A percentile compares a stretch with the other conserved stretches of the same genome.
phyloP scores from a whole-genome alignment of 2,329 filamentous ascomycete genomes.

The Ilyonectria destructans region DNA sequence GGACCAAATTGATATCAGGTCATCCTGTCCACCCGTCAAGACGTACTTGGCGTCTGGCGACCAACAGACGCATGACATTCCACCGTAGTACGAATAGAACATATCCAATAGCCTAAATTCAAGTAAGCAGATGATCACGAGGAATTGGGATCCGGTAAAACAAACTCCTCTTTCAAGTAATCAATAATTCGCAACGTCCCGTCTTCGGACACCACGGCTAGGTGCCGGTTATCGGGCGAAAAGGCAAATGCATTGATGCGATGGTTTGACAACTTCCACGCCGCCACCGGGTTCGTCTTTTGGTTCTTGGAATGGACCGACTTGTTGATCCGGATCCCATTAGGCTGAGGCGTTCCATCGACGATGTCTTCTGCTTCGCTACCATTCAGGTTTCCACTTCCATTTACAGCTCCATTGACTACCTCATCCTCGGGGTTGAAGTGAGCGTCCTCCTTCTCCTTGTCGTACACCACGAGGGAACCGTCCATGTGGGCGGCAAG shows the following conservation, averaged over 20 bases:
- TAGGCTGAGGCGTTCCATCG: constrained; percentile 54
- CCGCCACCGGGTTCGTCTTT: constrained; percentile 91
- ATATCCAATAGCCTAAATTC: constrained; percentile 81
- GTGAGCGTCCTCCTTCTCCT: constrained; percentile 91
- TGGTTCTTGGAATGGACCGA: constrained; percentile 96
- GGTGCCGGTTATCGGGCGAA: constrained; percentile 88
- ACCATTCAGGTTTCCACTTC: constrained; percentile 71
- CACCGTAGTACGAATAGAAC: constrained; percentile 94
- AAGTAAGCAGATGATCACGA: constrained; percentile 30
- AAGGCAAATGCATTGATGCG: constrained; percentile 93
- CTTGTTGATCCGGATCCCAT: constrained; percentile 83
- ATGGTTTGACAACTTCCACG: constrained; percentile 94
- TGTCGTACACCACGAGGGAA: constrained; percentile 93
- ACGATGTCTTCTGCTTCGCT: constrained; percentile 56
- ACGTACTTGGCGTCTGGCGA: constrained; percentile 97
- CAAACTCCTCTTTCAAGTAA: constrained; percentile 90
- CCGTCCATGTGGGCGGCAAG: constrained; percentile 94
- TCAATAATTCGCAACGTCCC: constrained; percentile 92
- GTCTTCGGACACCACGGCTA: constrained; percentile 94
- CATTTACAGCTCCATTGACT: constrained; percentile 62
- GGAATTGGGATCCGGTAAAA: constrained; percentile 27
- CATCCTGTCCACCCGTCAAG: constrained; percentile 94
- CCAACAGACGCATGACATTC: constrained; percentile 95
- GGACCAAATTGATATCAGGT: constrained; percentile 96
- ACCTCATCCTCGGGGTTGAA: constrained; percentile 80